Evolutionary conservation across 2,329 filamentous ascomycete species (phyloP).

Genomic region (Sporothrix variecibatus): DNA sequence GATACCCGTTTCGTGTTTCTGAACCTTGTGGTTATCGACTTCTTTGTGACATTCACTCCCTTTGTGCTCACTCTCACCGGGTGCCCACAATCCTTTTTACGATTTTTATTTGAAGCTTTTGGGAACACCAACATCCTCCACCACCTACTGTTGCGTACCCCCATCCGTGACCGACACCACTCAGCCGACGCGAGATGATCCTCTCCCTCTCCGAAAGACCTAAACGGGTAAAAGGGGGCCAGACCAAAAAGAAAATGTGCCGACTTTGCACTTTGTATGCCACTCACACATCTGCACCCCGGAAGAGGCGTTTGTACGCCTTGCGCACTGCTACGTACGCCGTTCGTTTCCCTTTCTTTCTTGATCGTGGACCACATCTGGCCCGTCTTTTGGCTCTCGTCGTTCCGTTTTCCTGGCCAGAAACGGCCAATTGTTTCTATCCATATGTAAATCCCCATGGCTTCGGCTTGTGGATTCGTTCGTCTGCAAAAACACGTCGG

Average conservation of each 20-base stretch:
- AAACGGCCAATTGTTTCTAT: not conserved
- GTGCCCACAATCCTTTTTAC: not conserved
- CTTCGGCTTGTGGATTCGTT: not conserved
- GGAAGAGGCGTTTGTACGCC: not conserved
- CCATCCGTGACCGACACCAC: not conserved
- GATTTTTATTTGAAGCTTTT: slow-evolving; percentile 16
- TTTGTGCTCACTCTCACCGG: not conserved
- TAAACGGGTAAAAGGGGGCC: not conserved
- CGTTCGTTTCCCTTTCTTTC: not conserved
- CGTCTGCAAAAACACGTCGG: not conserved
- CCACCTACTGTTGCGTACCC: slow-evolving; percentile 1
- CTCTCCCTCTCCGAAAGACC: not conserved
- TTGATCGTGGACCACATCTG: not conserved
- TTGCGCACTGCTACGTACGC: not conserved
- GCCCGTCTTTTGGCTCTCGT: not conserved
- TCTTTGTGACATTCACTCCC: slow-evolving; percentile 5
- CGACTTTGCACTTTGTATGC: slow-evolving; percentile 5
- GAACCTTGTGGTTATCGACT: not conserved
- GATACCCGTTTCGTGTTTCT: slow-evolving; percentile 1
- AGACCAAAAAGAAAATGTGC: not conserved
- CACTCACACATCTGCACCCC: not conserved
- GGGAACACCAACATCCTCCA: slow-evolving; percentile 20
- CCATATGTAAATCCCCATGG: not conserved
- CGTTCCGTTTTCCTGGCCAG: not conserved
- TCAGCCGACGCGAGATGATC: slow-evolving; percentile 9